Evolutionary conservation across 176 grass and related monocot genomes (phyloP).

Genomic region (Oryza coarctata): DNA sequence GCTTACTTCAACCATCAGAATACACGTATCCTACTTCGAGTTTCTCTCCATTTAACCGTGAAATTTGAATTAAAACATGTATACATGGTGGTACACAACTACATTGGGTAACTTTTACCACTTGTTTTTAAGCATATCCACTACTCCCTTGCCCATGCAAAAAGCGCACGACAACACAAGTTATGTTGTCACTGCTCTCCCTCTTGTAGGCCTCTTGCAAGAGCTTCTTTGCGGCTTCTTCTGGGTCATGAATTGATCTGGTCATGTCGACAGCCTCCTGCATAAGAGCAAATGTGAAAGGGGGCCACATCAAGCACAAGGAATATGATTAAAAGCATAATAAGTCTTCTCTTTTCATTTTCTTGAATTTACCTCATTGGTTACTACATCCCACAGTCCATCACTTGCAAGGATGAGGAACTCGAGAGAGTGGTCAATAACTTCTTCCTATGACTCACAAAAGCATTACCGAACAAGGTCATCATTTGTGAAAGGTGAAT

Average conservation of each 20-base stretch:
- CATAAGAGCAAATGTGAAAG: not conserved
- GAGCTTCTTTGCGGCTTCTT: conserved; percentile 62
- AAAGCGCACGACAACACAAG: conserved; percentile 55
- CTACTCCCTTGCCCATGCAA: conserved; percentile 45
- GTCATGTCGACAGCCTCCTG: conserved; percentile 59
- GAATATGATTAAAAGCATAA: not conserved
- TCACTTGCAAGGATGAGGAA: conserved; percentile 68
- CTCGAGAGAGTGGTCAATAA: conserved; percentile 44
- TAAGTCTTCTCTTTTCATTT: not conserved
- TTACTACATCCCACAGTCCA: conserved; percentile 63
- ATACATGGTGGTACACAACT: conserved; percentile 5
- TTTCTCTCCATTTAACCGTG: conserved; percentile 8
- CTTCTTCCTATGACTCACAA: conserved; percentile 48
- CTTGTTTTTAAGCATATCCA: conserved; percentile 30
- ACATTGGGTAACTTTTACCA: not conserved
- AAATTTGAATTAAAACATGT: conserved; percentile 28
- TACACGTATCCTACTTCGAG: conserved; percentile 30
- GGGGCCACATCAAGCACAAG: not conserved
- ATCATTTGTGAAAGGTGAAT: not conserved
- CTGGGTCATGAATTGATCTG: conserved; percentile 53
- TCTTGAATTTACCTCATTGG: conserved; percentile 51
- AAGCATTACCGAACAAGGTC: conserved; percentile 13
- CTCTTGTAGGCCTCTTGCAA: conserved; percentile 58
- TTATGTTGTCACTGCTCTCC: conserved; percentile 68
- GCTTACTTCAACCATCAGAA: conserved; percentile 16